These are phyloP conservation scores for Sporothrix curviconia DNA, from an alignment of 2,329 filamentous ascomycete genomes.

Conservation along the genomic window DNA sequence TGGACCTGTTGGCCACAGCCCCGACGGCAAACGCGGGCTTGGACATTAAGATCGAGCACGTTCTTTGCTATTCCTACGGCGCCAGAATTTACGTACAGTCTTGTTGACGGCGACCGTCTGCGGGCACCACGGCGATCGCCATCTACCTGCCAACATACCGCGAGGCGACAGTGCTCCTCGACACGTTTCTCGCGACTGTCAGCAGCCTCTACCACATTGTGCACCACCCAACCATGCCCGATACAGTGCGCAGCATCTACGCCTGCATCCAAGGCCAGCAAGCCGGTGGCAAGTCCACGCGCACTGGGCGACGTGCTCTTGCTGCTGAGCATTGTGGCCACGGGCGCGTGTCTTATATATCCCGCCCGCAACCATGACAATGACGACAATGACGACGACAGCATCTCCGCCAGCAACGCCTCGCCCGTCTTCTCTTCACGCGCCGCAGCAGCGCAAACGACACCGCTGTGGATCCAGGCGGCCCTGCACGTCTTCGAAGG, in stretches of 20 bases:
- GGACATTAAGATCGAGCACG: neutral
- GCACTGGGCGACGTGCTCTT: slow-evolving; percentile 3
- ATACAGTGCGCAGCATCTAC: neutral
- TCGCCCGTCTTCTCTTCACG: neutral
- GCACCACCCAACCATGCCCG: slow-evolving; percentile 4
- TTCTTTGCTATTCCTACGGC: slow-evolving; percentile 1
- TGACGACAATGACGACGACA: too few species aligned
- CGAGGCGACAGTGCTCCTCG: neutral
- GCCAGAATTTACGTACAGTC: neutral
- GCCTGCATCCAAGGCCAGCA: neutral
- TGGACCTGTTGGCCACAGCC: too few species aligned
- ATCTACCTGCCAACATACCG: slow-evolving; percentile 4
- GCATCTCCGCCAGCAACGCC: neutral
- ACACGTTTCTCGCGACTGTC: neutral
- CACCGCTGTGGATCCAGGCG: slow-evolving; percentile 5
- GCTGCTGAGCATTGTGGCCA: slow-evolving; percentile 8
- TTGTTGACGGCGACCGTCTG: slow-evolving; percentile 1
- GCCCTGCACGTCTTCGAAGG: neutral
- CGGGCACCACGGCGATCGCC: neutral
- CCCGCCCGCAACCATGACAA: too few species aligned
- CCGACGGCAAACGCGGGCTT: neutral
- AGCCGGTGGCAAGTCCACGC: neutral
- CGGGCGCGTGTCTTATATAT: neutral
- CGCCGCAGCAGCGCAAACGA: neutral
- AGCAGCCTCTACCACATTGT: slow-evolving; percentile 13